A percentile compares a stretch with the other conserved stretches of the same genome.
phyloP scores from a whole-genome alignment of 805 yeast species.

The Diddensiella transvaalensis region DNA sequence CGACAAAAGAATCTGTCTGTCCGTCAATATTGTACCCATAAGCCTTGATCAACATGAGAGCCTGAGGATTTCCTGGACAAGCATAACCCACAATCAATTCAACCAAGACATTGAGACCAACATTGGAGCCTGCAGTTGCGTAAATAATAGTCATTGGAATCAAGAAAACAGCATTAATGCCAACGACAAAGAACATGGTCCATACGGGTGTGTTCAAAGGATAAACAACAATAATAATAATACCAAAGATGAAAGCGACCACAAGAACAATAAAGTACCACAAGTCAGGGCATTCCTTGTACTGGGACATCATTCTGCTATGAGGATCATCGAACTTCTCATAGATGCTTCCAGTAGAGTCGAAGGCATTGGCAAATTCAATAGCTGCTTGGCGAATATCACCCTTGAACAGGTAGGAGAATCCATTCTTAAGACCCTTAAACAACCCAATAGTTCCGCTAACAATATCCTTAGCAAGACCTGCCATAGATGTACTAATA shows the following conservation, averaged over 20 bases:
- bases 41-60: slow-evolving; percentile 50
- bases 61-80: slow-evolving; percentile 56
- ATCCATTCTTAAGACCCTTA: slow-evolving; percentile 4
- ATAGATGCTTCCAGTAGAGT: slow-evolving; percentile 57
- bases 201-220: slow-evolving; percentile 53
- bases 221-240: slow-evolving; percentile 39
- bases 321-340: slow-evolving; percentile 33
- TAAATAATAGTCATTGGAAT: slow-evolving; percentile 60
- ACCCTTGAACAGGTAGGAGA: neutral
- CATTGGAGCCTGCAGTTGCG: slow-evolving; percentile 54
- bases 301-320: slow-evolving; percentile 42
- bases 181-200: slow-evolving; percentile 57
- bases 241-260: slow-evolving; percentile 43
- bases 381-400: neutral
- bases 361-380: slow-evolving; percentile 8
- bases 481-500: slow-evolving; percentile 30
- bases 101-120: slow-evolving; percentile 58
- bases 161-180: slow-evolving; percentile 53
- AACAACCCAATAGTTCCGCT: slow-evolving; percentile 5
- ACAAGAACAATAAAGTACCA: slow-evolving; percentile 57
- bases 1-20: slow-evolving; percentile 60
- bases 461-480: slow-evolving; percentile 26
- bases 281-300: slow-evolving; percentile 71
- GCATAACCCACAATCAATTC: slow-evolving; percentile 65
- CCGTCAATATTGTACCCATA: slow-evolving; percentile 43